A percentile compares a stretch with the other conserved stretches of the same genome.
These are phyloP conservation scores for Symbiodinium pilosum DNA, from an alignment of 73 alveolate genomes.

Conservation along the genomic window DNA sequence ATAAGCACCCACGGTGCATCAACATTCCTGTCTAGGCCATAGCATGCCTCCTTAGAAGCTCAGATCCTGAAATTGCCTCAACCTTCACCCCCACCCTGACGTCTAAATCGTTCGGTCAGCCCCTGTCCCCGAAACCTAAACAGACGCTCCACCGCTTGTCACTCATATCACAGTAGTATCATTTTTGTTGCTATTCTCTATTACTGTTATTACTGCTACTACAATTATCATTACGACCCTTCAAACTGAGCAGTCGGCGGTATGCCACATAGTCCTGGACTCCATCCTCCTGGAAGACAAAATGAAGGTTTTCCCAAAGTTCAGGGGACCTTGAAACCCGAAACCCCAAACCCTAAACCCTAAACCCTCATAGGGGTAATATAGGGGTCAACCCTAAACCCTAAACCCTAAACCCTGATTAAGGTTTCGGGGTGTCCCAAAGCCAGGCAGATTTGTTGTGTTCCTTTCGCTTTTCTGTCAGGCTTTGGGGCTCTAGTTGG, in stretches of 20 bases:
- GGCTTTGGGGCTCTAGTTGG: not conserved
- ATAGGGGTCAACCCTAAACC: not conserved
- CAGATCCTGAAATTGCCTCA: not conserved
- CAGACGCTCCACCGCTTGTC: too few relatives aligned
- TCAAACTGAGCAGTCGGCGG: not conserved
- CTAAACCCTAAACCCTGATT: not conserved
- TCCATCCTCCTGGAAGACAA: not conserved
- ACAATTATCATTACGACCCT: too few relatives aligned
- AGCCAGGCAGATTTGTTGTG: not conserved
- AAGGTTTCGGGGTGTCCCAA: not conserved
- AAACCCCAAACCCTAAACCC: too few relatives aligned
- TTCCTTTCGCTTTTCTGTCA: not conserved
- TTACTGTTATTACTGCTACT: too few relatives aligned
- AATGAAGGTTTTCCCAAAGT: not conserved
- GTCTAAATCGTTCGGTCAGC: not conserved
- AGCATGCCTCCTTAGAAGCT: too few relatives aligned
- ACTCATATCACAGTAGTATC: too few relatives aligned
- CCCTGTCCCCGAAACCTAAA: not conserved
- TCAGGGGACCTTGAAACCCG: not conserved
- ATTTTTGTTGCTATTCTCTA: too few relatives aligned
- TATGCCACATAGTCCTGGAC: conserved; percentile 52
- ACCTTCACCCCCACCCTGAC: not conserved
- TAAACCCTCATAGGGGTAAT: too few relatives aligned
- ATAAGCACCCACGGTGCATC: too few relatives aligned
- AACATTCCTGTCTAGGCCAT: too few relatives aligned